These are phyloP conservation scores for Monosporascus sp. DNA, from an alignment of 2,329 filamentous ascomycete genomes.

Conservation along the genomic window DNA sequence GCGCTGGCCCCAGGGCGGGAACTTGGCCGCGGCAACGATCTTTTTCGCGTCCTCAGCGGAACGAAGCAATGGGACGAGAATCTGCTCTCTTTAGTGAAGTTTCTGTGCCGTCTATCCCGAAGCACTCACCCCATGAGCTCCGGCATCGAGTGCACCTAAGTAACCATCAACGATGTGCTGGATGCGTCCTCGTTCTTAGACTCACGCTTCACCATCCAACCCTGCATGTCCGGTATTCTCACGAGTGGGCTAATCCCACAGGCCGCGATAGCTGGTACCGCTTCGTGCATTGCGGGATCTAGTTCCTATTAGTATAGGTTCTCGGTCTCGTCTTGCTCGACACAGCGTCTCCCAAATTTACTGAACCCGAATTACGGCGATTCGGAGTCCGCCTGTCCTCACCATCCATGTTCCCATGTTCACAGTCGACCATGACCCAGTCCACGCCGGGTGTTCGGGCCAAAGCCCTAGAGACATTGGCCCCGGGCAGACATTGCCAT, in stretches of 20 bases:
- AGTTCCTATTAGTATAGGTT: slow-evolving; percentile 1
- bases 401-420: slow-evolving; percentile 53
- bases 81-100: slow-evolving; percentile 22
- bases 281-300: slow-evolving; percentile 54
- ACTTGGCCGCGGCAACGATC: slow-evolving; percentile 48
- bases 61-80: slow-evolving; percentile 49
- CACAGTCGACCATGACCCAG: slow-evolving; percentile 60
- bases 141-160: slow-evolving; percentile 50
- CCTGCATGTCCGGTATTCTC: slow-evolving; percentile 51
- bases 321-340: not conserved
- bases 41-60: slow-evolving; percentile 46
- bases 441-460: slow-evolving; percentile 58
- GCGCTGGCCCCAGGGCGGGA: slow-evolving; percentile 48
- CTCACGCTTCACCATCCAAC: slow-evolving; percentile 53
- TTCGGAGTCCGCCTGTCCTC: not conserved
- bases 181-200: not conserved
- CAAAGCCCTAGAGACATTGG: slow-evolving; percentile 54
- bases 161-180: slow-evolving; percentile 12
- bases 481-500: slow-evolving; percentile 60
- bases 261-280: slow-evolving; percentile 50
- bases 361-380: not conserved
- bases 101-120: not conserved
- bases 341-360: not conserved
- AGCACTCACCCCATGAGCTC: slow-evolving; percentile 48
- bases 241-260: slow-evolving; percentile 51